Base-by-base conservation (phyloP, 202 grass and related monocot genomes). In the Cymbopogon flexuosus region DNA sequence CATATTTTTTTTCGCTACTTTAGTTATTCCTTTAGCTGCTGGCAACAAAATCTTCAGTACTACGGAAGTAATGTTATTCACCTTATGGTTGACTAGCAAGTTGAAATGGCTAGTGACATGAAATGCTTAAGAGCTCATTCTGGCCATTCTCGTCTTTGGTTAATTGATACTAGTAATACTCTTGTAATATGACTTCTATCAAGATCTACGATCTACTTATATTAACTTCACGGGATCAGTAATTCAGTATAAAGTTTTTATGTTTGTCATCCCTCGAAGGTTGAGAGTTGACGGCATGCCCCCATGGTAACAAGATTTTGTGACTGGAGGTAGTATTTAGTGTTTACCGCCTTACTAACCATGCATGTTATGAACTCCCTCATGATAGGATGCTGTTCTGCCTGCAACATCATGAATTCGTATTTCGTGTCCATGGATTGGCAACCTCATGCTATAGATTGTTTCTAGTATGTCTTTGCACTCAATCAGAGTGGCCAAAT, bases 401-500 rank as follows among this genome's bases (percentile, higher is more conserved):
- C 63, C 33, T 66, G 16, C 34, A 40, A 22, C n/a, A 68, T 68
- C 35, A 68, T 68, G n/a, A 68, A 5, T 41, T 6, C 7, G 4
- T 77, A 68, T 84, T 49, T 84, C 12, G 37, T 19, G 56, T 42
- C 43, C 62, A 16, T 76, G 57, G 41, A 70, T 56, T 23, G 18
- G 29, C 7, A 64, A 70, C 34, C 56, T 82, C 43, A 65, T 21
- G 3, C 64, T 6, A 70, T 68, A 70, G 22, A 76, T 75, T 58
- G 39, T 6, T 22, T 62, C 60, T 81, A 24, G 37, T 63, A 76
- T 56, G 18, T 57, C 52, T 57, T 54, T 56, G n/a, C 19, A 57
- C 52, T 58, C 54, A 4, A 58, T 58, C 54, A 23, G 54, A 23
- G 54, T 58, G 19, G 19, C 54, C 19, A 58, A 58, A 23, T 58